Conservation (phyloP, 1,284 basidiomycete genomes). For the Trichosporon coremiiforme region DNA sequence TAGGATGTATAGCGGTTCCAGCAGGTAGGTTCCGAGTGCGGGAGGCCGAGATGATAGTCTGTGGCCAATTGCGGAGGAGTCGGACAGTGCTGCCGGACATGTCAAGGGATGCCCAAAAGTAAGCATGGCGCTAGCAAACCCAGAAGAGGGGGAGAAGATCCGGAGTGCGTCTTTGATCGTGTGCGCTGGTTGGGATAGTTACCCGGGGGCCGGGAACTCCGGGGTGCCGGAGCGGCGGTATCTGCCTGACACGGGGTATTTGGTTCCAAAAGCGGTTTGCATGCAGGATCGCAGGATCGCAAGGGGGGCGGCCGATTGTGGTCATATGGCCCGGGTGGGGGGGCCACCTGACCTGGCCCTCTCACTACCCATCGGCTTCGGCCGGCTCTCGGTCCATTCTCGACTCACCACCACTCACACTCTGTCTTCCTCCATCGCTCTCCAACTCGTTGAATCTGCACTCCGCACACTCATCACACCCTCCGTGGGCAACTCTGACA, state of each 20-base stretch:
- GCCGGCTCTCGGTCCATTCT: constrained; percentile 8
- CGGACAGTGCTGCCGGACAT: not conserved
- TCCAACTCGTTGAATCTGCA: not conserved
- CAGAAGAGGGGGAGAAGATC: not conserved
- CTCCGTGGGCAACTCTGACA: not conserved
- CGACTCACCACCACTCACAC: not conserved
- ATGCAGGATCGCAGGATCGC: too few species aligned
- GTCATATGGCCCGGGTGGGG: not conserved
- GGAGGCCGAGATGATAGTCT: not conserved
- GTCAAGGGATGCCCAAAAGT: not conserved
- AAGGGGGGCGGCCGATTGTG: too few species aligned
- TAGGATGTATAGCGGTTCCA: not conserved
- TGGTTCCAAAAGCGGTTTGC: not conserved
- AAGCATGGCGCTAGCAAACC: constrained; percentile 5
- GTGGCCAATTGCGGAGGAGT: not conserved
- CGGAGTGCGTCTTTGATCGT: not conserved
- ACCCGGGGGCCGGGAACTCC: too few species aligned
- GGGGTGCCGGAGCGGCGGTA: too few species aligned
- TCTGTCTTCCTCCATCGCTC: not conserved
- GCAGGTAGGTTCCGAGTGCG: not conserved
- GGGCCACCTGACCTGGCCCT: not conserved
- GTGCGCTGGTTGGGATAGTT: not conserved
- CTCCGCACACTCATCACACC: not conserved
- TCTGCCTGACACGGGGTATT: not conserved
- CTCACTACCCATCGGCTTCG: not conserved